A percentile compares a stretch with the other conserved stretches of the same genome.
Evolutionary conservation across 352 stramenopile species (phyloP).

Genomic region (Pythium sukuiense): DNA sequence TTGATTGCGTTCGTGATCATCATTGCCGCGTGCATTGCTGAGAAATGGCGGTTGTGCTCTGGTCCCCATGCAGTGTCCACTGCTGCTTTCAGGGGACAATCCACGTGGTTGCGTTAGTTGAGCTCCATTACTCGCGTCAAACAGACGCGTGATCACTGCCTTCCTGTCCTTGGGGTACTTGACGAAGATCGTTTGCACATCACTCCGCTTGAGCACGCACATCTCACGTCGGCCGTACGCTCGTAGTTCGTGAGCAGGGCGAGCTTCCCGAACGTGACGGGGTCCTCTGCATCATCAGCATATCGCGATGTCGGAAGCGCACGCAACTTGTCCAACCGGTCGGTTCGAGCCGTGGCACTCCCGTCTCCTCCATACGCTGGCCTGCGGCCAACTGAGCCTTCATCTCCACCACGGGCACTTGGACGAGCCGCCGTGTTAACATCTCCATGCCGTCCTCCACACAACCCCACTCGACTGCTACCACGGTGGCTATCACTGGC

Average conservation of each 20-base stretch:
- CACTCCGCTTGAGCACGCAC: conserved; percentile 30
- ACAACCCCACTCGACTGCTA: not conserved
- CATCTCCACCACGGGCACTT: too few species aligned
- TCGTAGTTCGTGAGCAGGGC: conserved; percentile 47
- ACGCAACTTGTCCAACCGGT: too few species aligned
- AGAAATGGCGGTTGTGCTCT: conserved; percentile 11
- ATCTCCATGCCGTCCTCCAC: too few species aligned
- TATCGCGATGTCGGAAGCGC: too few species aligned
- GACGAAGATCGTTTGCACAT: conserved; percentile 35
- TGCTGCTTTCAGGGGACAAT: conserved; percentile 24
- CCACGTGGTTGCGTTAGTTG: conserved; percentile 24
- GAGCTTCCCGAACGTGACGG: conserved; percentile 35
- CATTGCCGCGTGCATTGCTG: conserved; percentile 17
- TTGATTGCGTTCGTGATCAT: conserved; percentile 27
- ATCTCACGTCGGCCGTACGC: conserved; percentile 38
- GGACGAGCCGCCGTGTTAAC: too few species aligned
- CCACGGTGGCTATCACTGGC: not conserved
- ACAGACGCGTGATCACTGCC: conserved; percentile 24
- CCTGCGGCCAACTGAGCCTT: too few species aligned
- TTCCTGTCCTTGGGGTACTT: conserved; percentile 33
- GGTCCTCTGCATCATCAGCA: too few species aligned
- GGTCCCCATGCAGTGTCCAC: conserved; percentile 15
- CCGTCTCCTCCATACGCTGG: too few species aligned
- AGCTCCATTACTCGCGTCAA: conserved; percentile 28
- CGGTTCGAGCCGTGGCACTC: too few species aligned